phyloP scores from a whole-genome alignment of 306 rosid genomes.

The Fragaria iinumae region DNA sequence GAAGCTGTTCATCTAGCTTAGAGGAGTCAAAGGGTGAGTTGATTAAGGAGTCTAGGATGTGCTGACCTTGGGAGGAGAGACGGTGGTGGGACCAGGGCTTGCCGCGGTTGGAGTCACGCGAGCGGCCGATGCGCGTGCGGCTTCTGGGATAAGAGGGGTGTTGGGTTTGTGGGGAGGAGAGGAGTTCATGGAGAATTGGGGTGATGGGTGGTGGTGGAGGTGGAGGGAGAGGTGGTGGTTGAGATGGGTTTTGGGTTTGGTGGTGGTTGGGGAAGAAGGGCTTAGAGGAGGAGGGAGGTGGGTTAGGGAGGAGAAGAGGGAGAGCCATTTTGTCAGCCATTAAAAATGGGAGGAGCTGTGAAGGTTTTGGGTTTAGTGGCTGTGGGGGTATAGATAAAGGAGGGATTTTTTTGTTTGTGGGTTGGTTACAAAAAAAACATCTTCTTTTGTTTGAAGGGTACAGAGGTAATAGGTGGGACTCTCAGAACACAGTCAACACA shows the following conservation, averaged over 20 bases:
- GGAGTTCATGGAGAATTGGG: slow-evolving; percentile 39
- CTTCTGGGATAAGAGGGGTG: slow-evolving; percentile 24
- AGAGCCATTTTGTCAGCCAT: slow-evolving; percentile 61
- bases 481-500: too few species aligned
- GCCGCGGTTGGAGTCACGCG: slow-evolving; percentile 67
- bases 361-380: slow-evolving; percentile 1
- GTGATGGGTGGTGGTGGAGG: slow-evolving; percentile 30
- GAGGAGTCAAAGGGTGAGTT: slow-evolving; percentile 42
- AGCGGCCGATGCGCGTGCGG: slow-evolving; percentile 55
- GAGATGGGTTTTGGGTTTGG: slow-evolving; percentile 29
- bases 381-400: background rate
- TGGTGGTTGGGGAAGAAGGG: slow-evolving; percentile 33
- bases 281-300: slow-evolving; percentile 40
- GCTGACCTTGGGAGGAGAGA: slow-evolving; percentile 61
- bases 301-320: slow-evolving; percentile 55
- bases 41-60: slow-evolving; percentile 41
- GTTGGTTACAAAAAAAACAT: background rate
- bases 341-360: background rate
- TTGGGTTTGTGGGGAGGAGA: slow-evolving; percentile 30
- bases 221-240: slow-evolving; percentile 18
- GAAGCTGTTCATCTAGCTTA: slow-evolving; percentile 27
- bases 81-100: slow-evolving; percentile 67
- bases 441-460: background rate
- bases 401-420: background rate
- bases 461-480: background rate